These are phyloP conservation scores for Tagetes erecta DNA, from an alignment of 129 eudicot genomes.

Conservation along the genomic window DNA sequence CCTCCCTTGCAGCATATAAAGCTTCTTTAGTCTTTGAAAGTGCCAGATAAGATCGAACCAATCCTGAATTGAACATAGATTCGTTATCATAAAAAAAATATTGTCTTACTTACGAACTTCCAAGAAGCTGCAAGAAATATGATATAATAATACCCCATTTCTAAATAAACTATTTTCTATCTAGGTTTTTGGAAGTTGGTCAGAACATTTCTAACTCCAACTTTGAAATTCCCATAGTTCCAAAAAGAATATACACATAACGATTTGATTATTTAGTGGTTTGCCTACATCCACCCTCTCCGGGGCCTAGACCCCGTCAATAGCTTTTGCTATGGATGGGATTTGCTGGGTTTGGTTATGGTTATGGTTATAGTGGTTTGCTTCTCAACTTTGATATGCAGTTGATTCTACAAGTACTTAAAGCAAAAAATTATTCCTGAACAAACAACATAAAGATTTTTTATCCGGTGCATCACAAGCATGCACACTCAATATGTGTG, in stretches of 20 bases:
- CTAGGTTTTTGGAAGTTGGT: conserved; percentile 4
- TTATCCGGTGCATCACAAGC: background rate
- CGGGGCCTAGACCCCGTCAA: too few species aligned
- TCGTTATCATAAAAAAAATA: conserved; percentile 17
- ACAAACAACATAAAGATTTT: background rate
- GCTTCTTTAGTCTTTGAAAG: conserved; percentile 92
- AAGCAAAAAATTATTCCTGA: background rate
- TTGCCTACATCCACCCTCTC: background rate
- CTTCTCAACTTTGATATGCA: background rate
- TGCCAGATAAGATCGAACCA: conserved; percentile 82
- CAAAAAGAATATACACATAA: background rate
- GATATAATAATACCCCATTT: background rate
- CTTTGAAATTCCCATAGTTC: background rate
- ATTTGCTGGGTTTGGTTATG: too few species aligned
- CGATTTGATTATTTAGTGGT: background rate
- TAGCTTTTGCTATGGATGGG: too few species aligned
- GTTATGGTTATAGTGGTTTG: background rate
- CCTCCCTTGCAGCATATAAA: conserved; percentile 87
- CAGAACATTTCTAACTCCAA: conserved; percentile 14
- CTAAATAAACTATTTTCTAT: background rate
- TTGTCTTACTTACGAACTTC: conserved; percentile 11
- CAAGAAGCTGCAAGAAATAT: conserved; percentile 4
- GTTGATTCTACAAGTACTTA: background rate
- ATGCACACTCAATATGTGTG: too few species aligned
- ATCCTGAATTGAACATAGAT: conserved; percentile 45